A percentile compares a stretch with the other conserved stretches of the same genome.
Evolutionary conservation across 2,329 filamentous ascomycete genomes (phyloP).

Genomic region (Fusarium oligoseptatum): DNA sequence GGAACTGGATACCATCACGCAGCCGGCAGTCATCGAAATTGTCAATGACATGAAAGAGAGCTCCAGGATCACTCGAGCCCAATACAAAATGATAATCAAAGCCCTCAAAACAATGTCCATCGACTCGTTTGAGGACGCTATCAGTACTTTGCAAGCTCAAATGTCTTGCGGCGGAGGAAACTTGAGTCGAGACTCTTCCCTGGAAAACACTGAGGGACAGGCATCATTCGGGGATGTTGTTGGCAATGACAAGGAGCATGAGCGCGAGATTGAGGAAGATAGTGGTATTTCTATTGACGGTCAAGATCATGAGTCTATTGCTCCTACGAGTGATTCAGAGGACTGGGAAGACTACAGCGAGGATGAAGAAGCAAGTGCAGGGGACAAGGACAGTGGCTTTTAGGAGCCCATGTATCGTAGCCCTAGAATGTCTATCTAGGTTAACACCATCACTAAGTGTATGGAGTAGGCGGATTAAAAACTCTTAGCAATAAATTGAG

Average conservation of each 20-base stretch:
- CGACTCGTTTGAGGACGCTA: neutral
- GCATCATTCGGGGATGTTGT: neutral
- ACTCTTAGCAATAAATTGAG: no score
- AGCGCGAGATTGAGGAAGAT: neutral
- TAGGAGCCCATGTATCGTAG: no score
- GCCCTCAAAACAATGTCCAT: neutral
- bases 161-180: neutral
- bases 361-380: neutral
- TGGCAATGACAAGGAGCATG: neutral
- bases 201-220: neutral
- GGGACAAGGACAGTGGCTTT: neutral
- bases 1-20: neutral
- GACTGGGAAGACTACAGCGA: neutral
- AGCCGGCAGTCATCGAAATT: neutral
- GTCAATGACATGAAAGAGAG: neutral
- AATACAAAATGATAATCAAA: accelerated
- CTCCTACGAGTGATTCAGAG: neutral
- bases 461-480: no score
- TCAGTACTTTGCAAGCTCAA: neutral
- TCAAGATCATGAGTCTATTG: neutral
- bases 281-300: neutral
- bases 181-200: neutral
- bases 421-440: no score
- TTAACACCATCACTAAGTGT: no score
- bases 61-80: neutral